A percentile compares a stretch with the other conserved stretches of the same genome.
These are phyloP conservation scores for Leishmania mexicana DNA, from an alignment of 208 protist species.

Conservation along the genomic window DNA sequence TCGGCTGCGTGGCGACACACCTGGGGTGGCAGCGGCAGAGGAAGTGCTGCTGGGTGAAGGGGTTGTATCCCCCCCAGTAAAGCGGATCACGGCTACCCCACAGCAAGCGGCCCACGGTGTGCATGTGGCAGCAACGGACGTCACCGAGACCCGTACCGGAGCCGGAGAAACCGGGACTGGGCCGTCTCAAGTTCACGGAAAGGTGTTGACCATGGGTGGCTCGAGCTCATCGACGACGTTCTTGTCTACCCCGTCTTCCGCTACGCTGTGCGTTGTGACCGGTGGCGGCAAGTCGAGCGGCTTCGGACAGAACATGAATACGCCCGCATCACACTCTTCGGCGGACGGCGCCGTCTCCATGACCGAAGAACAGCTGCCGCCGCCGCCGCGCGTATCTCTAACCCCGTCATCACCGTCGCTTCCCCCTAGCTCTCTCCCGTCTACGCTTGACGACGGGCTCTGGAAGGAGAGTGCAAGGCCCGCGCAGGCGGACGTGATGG, in stretches of 20 bases:
- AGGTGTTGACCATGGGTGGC: background rate
- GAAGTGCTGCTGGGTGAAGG: slow-evolving; percentile 28
- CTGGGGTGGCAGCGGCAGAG: background rate
- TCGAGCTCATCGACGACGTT: background rate
- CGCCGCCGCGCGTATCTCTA: background rate
- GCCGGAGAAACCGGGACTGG: background rate
- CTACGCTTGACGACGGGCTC: slow-evolving; percentile 33
- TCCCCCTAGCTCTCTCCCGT: slow-evolving; percentile 19
- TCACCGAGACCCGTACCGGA: background rate
- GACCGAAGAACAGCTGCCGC: background rate
- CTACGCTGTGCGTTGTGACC: background rate
- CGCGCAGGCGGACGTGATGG: background rate
- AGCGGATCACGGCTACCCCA: slow-evolving; percentile 18
- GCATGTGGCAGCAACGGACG: background rate
- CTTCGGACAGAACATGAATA: background rate
- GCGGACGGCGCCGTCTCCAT: background rate
- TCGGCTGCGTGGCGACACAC: background rate
- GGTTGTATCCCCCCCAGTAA: slow-evolving; percentile 18
- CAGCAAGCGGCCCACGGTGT: slow-evolving; percentile 3
- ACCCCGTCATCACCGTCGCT: background rate
- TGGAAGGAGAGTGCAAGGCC: slow-evolving; percentile 14
- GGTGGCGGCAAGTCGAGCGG: background rate
- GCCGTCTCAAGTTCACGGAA: background rate
- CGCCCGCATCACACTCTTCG: background rate
- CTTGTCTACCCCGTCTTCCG: background rate